Base-by-base conservation (phyloP, 805 yeast genomes). In the Kodamaea sagamina region DNA sequence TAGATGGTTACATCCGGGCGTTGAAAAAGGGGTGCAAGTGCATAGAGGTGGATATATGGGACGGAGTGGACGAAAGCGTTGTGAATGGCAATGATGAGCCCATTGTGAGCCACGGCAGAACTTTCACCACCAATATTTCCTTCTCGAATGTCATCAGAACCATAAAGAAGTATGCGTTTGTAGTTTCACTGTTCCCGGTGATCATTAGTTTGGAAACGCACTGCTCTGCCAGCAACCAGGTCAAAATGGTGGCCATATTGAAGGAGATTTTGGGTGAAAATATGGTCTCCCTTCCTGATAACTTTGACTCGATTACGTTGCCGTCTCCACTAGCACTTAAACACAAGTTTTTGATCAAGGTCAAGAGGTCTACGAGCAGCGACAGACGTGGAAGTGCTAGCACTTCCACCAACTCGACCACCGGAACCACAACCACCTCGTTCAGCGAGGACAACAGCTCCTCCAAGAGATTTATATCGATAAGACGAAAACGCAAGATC, bases 41-140 rank as follows among this genome's bases (percentile, higher is more conserved):
- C 49, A 73, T 93, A n/a, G 99, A 93, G 57, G 81, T 93, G 31
- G 99, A 93, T 62, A 73, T 93, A 15, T 93, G 99, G 99, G 96
- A 92, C 66, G 71, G 71, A 10, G 47, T 44, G 10, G 86, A 84
- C 16, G 61, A 47, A n/a, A 58, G 65, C 4, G 47, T 41, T 6
- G 45, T 12, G 1, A 36, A 43, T 21, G 42, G 34, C 21, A 27
- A 13, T 8, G 38, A 49, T 9, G 63, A 58, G 10, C 99, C 99
- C 0, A 78, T 87, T 0, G 97, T 93, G 0, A 84, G 86, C 21
- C 99, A 93, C 62, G 99, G 99, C 0, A 67, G 84, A 38, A 80
- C 96, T 0, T 78, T 93, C 48, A 88, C 98, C 0, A 73, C 83
- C 0, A 78, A 92, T 1, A 78, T 92, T 8, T 77, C 81, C 1